Evolutionary conservation across 2,329 filamentous ascomycete genomes (phyloP), one percentile per base, ranked within the genome.

Genomic region (Epichloe hybrida): DNA sequence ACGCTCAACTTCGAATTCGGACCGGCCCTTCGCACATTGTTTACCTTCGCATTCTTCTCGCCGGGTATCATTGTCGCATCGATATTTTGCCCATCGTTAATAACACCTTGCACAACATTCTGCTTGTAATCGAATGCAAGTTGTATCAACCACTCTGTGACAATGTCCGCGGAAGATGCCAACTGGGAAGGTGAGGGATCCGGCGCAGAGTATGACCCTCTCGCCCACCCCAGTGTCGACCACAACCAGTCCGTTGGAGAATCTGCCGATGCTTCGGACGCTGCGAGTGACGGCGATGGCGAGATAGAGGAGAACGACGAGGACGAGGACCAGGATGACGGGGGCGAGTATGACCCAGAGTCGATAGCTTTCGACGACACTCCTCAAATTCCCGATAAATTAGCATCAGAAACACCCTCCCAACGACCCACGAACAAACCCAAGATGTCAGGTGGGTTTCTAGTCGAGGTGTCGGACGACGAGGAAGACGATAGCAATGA

Each of bases 381-480:
- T 57, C 53, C 65, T 62, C 58, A 75, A 69, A 62, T 58, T 45
- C 49, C 60, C 50, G 61, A 65, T 52, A 57, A 59, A 53, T 51
- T 58, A 42, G 57, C 59, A 45, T 58, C 62, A 38, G 55, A 61
- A 35, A 58, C 59, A 34, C 56, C 57, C 27, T 57, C 59, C 15
- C 65, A 64, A 53, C 60, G 57, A 50, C 57, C 59, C 53, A 37
- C 62, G 4, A 57, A 66, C 53, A 84, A 83, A 65, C 80, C 75
- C 36, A 79, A 79, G 64, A 78, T 73, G 54, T 73, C 75, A 23
- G 77, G 76, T 41, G 78, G 78, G 43, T 81, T 81, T 65, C 66
- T 81, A 61, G 71, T 80, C 58, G 76, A 74, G 62, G 78, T 75
- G 50, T 80, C 77, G 34, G 78, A 81, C 56, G 76, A 78, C 36